phyloP scores from a whole-genome alignment of 768 basidiomycete species.

The Trichaptum fuscoviolaceum region DNA sequence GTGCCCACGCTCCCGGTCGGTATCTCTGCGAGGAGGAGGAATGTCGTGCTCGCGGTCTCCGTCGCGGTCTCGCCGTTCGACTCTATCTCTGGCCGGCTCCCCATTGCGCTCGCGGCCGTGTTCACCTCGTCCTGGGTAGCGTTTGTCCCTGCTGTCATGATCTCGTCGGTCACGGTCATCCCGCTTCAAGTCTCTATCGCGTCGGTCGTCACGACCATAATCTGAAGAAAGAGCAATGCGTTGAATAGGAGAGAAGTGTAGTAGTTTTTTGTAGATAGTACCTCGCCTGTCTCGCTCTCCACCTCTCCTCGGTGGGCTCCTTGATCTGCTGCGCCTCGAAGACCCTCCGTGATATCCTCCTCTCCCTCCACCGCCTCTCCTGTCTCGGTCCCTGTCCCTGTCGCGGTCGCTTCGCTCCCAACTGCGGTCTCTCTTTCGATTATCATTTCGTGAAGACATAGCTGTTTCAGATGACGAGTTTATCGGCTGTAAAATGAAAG shows the following conservation, averaged over 20 bases:
- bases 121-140: conserved; percentile 32
- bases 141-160: conserved; percentile 21
- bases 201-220: conserved; percentile 25
- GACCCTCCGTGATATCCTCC: conserved; percentile 26
- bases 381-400: conserved; percentile 37
- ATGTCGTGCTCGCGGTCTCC: conserved; percentile 14
- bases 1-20: neutral
- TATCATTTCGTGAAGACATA: conserved; percentile 56
- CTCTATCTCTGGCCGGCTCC: conserved; percentile 13
- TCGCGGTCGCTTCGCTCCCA: conserved; percentile 47
- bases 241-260: neutral
- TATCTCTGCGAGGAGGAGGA: conserved; percentile 6
- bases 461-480: conserved; percentile 12
- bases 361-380: conserved; percentile 28
- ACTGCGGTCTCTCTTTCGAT: conserved; percentile 56
- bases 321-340: conserved; percentile 39
- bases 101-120: conserved; percentile 28
- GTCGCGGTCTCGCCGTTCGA: conserved; percentile 20
- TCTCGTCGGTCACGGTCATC: conserved; percentile 21
- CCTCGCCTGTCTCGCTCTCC: neutral
- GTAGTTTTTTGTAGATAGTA: neutral
- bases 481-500: neutral
- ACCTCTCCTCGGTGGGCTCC: conserved; percentile 13
- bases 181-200: conserved; percentile 23
- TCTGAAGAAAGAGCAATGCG: conserved; percentile 10